These are phyloP conservation scores for Verticillium nonalfalfae DNA, from an alignment of 2,329 filamentous ascomycete genomes.

Conservation along the genomic window DNA sequence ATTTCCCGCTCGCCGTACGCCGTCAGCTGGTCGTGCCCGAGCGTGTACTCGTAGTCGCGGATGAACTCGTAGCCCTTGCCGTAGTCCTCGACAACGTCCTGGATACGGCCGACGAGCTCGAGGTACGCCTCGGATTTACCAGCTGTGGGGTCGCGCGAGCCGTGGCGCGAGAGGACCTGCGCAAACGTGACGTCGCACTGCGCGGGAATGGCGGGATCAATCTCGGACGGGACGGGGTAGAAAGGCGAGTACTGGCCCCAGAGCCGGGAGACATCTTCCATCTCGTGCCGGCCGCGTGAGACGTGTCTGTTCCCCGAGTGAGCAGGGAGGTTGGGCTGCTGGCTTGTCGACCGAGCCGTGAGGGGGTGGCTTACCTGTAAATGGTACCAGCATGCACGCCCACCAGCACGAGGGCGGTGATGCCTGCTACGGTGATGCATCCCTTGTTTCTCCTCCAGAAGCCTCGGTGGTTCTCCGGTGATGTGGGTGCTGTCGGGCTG, in stretches of 20 bases:
- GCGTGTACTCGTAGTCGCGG: constrained; percentile 60
- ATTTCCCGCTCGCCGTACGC: constrained; percentile 61
- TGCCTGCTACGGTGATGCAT: background rate
- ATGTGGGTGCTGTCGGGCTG: background rate
- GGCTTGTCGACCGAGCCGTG: background rate
- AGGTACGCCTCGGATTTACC: constrained; percentile 61
- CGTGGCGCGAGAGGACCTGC: constrained; percentile 77
- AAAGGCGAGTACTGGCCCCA: constrained; percentile 91
- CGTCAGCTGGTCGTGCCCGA: constrained; percentile 66
- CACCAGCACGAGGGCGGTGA: background rate
- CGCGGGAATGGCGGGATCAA: constrained; percentile 52
- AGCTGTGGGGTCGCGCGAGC: constrained; percentile 72
- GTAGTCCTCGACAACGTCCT: constrained; percentile 49
- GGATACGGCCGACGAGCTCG: constrained; percentile 58
- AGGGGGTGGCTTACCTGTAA: background rate
- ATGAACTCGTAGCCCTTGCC: constrained; percentile 63
- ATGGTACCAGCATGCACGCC: background rate
- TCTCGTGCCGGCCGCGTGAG: constrained; percentile 41
- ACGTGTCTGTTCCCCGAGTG: background rate
- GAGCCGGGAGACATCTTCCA: constrained; percentile 47
- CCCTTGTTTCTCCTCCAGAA: background rate
- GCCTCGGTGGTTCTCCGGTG: background rate
- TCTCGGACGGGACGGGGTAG: constrained; percentile 66
- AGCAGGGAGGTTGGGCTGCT: no score
- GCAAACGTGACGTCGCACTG: constrained; percentile 74